Base-by-base conservation (phyloP, 2,329 filamentous ascomycete genomes). In the Curvularia verruculosa region DNA sequence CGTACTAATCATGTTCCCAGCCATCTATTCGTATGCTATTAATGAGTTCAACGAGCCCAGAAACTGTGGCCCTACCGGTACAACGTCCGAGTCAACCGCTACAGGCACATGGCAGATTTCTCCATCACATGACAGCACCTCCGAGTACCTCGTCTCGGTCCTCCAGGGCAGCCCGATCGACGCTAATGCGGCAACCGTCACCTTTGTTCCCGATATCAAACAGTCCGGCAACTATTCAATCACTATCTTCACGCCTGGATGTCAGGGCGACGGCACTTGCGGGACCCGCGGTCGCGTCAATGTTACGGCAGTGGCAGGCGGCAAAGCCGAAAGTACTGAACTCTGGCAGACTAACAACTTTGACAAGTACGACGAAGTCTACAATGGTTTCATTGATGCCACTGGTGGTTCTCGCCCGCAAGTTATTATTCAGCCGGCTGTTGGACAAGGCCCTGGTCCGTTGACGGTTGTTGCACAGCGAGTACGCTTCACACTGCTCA, bases 351-450 rank as follows among this genome's bases (percentile, higher is more conserved):
- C 93, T 18, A 99, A 99, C 78, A 85, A 96, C 73, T 96, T 89
- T 75, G 94, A 98, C 81, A 99, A 99, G 77, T 98, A 96, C 71
- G 95, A 99, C 72, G 88, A 91, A 65, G 87, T 99, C 56, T 96
- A 92, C 77, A 89, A 89, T 64, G 95, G 93, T 45, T 87, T 87
- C 64, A 87, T 99, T 52, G 92, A 98, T 71, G 87, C 88, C 52
- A 87, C 85, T 51, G 88, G 85, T 60, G 84, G 84, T 19, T 97
- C 97, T 81, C 87, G 87, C 40, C 92, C 94, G 13, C 86, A 85
- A 4, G 87, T 99, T 50, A 96, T 90, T 0, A 79, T 99, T 43
- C 84, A 86, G 0, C 90, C 94, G 4, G 80, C 86, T 21, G 74
- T 83, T 29, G 87, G 85, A 37, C 89, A 92, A 75, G 72, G 63